These are phyloP conservation scores for Trametes hirsuta DNA, from an alignment of 1,284 basidiomycete species.

Conservation along the genomic window DNA sequence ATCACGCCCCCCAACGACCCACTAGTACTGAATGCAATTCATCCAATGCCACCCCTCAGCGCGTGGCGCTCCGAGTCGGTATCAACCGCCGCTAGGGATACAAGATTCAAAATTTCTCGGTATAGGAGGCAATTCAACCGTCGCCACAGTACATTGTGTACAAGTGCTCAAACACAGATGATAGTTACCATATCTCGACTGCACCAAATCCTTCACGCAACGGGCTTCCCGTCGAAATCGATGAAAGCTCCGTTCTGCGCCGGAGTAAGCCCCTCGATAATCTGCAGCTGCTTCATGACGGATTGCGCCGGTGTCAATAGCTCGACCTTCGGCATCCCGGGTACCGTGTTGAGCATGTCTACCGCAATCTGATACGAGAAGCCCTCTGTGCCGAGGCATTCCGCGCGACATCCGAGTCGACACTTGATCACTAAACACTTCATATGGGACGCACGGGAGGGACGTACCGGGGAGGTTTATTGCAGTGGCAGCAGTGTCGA, in stretches of 20 bases:
- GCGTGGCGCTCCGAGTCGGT: too few relatives aligned
- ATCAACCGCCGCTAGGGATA: too few relatives aligned
- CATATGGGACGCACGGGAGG: background rate
- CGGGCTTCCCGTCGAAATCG: conserved; percentile 26
- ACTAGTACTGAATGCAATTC: too few relatives aligned
- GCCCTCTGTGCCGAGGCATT: background rate
- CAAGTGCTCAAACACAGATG: too few relatives aligned
- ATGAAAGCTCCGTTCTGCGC: conserved; percentile 39
- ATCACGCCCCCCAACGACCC: too few relatives aligned
- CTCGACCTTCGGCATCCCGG: conserved; percentile 21
- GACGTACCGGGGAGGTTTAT: conserved; percentile 14
- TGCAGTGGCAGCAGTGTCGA: conserved; percentile 34
- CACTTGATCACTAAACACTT: background rate
- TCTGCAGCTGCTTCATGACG: conserved; percentile 33
- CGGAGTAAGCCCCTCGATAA: conserved; percentile 31
- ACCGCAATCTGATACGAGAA: conserved; percentile 11
- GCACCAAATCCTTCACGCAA: background rate
- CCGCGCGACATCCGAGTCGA: background rate
- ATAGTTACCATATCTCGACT: too few relatives aligned
- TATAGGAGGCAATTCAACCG: too few relatives aligned
- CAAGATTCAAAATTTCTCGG: too few relatives aligned
- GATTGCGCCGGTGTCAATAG: conserved; percentile 36
- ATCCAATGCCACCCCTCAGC: too few relatives aligned
- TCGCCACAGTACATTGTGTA: too few relatives aligned
- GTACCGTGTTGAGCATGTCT: conserved; percentile 15